Percentiles rank a stretch among this genome's conserved stretches.
Conservation (phyloP, 768 basidiomycete species). For the Macrolepiota albuminosa region DNA sequence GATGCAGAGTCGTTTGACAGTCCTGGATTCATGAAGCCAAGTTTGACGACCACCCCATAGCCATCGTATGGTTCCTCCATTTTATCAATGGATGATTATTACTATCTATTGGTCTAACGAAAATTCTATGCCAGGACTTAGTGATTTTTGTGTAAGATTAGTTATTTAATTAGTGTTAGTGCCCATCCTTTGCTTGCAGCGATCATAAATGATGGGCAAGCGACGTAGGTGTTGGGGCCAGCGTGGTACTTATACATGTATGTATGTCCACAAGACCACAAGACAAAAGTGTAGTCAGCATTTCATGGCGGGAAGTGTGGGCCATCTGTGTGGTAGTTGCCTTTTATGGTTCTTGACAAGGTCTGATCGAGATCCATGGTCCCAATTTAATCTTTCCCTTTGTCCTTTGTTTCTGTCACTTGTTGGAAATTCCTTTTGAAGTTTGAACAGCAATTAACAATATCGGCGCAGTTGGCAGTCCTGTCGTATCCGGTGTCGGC, state of each 20-base stretch:
- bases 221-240: not conserved
- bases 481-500: not conserved
- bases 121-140: not conserved
- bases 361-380: constrained; percentile 10
- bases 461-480: not conserved
- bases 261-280: not conserved
- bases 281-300: not conserved
- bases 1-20: constrained; percentile 18
- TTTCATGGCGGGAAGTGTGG: not conserved
- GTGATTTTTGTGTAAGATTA: not conserved
- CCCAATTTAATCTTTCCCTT: constrained; percentile 14
- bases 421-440: constrained; percentile 15
- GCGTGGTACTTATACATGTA: not conserved
- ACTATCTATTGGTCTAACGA: not conserved
- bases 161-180: not conserved
- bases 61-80: constrained; percentile 6
- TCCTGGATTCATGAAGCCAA: constrained; percentile 31
- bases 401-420: constrained; percentile 7
- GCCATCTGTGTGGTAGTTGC: constrained; percentile 1
- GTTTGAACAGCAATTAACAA: constrained; percentile 2
- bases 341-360: not conserved
- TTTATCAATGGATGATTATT: not conserved
- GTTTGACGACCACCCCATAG: constrained; percentile 31
- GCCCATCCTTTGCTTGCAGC: not conserved
- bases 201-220: not conserved